A percentile compares a stretch with the other conserved stretches of the same genome.
phyloP scores from a whole-genome alignment of 257 asterid genomes.

The Jacaranda copaia region DNA sequence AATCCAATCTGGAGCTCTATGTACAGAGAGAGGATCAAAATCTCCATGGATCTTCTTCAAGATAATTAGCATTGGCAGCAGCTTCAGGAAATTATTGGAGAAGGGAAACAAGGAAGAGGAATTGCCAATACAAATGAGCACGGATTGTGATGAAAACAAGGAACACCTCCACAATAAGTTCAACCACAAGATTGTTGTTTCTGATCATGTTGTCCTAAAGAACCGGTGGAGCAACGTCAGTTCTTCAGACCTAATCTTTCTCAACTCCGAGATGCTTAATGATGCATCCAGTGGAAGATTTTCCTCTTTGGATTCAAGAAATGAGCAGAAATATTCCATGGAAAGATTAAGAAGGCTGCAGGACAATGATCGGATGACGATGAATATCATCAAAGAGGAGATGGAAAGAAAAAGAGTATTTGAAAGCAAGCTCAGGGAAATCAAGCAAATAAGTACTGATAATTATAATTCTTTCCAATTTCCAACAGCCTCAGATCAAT shows the following conservation, averaged over 20 bases:
- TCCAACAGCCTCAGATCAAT: background rate
- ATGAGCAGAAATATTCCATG: background rate
- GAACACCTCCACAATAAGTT: background rate
- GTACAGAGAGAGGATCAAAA: background rate
- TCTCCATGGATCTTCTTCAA: background rate
- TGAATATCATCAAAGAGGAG: no score
- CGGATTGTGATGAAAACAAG: no score
- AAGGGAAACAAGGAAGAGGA: no score
- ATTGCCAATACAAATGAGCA: no score
- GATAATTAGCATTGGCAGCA: background rate
- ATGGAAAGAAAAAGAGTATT: no score
- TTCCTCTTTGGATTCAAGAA: conserved; percentile 2
- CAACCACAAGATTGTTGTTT: background rate
- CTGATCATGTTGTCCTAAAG: background rate
- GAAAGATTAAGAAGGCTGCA: no score
- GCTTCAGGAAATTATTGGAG: no score
- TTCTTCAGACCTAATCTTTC: background rate
- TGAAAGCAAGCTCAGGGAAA: no score
- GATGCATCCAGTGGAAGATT: background rate
- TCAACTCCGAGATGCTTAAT: background rate
- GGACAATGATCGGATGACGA: no score
- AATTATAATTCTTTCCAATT: no score
- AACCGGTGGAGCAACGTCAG: background rate
- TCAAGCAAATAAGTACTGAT: no score
- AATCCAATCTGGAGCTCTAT: background rate